phyloP scores from a whole-genome alignment of 768 basidiomycete species.

The Tulasnella sp. region DNA sequence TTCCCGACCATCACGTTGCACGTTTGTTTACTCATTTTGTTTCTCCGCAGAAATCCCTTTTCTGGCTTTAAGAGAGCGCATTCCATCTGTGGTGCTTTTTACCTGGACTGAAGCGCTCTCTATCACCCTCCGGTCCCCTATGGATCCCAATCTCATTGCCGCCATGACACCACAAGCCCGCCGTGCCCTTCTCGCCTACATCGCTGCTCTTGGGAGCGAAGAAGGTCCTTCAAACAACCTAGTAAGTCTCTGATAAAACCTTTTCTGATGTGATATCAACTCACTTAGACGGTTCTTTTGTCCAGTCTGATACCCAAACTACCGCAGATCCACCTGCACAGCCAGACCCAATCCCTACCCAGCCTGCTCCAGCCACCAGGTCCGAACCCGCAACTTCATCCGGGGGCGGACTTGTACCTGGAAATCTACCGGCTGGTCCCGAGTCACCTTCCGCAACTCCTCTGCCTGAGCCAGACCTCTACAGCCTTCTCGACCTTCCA shows the following conservation, averaged over 20 bases:
- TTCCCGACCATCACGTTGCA: neutral
- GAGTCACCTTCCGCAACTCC: neutral
- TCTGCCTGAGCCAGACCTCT: neutral
- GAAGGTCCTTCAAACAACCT: too few species aligned
- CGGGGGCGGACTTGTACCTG: too few species aligned
- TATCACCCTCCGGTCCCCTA: neutral
- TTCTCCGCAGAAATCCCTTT: neutral
- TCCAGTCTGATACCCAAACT: neutral
- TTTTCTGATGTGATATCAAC: too few species aligned
- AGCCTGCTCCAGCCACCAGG: neutral
- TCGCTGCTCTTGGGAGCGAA: neutral
- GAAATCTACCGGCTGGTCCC: neutral
- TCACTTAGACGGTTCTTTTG: too few species aligned
- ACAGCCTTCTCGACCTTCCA: neutral
- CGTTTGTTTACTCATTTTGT: neutral
- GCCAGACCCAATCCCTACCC: neutral
- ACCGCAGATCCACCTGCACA: neutral
- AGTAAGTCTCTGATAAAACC: too few species aligned
- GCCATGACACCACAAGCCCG: neutral
- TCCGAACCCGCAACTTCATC: neutral
- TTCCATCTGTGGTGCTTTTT: neutral
- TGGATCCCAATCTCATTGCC: neutral
- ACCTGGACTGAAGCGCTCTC: neutral
- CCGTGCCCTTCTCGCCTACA: neutral
- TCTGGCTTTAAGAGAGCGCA: neutral